Base-by-base conservation (phyloP, 768 basidiomycete genomes). In the Pilatotrama ljubarskyi region DNA sequence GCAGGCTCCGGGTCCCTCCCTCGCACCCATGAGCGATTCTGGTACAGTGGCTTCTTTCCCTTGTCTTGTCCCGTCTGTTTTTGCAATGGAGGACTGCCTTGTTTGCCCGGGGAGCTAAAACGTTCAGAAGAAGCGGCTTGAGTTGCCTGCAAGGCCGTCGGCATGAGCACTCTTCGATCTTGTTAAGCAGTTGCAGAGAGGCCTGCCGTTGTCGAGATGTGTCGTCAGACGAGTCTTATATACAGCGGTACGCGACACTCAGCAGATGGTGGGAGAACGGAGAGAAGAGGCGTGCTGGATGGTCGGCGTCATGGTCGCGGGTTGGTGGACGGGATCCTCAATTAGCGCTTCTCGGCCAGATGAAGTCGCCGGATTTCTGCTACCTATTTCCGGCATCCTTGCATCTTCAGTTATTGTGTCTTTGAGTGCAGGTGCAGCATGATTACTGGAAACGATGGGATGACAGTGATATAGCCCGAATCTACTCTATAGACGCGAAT, bases 11-110 rank as follows among this genome's bases (percentile, higher is more conserved):
- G 46, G 32, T 50, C 53, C 14, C 50, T 37, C 8, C 54, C 41
- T n/a, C 40, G 20, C 14, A 49, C 59, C 53, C 52, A 55, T 2
- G 59, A 46, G 14, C 48, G 49, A 11, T 56, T 55, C 38, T 55
- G 49, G 24, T 51, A 43, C 17, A 51, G 24, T 1, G 54, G 49
- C n/a, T 38, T 56, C 50, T 61, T 61, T 1, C 59, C 59, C 29
- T 61, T 57, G 47, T 57, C 55, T 8, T 51, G 18, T 10, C 7
- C 17, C 7, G 48, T 10, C 6, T 36, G 48, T 9, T 20, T 52
- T 2, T 37, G 32, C 22, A 22, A 29, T 18, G 50, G 36, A 1
- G 58, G 36, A 17, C 38, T 48, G n/a, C 43, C 53, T 29, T 43
- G 40, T 42, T 44, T 49, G n/a, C 40, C 22, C 18, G 52, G 59